phyloP scores from a whole-genome alignment of 1,284 basidiomycete species.

The Microbotryomycetes sp. region DNA sequence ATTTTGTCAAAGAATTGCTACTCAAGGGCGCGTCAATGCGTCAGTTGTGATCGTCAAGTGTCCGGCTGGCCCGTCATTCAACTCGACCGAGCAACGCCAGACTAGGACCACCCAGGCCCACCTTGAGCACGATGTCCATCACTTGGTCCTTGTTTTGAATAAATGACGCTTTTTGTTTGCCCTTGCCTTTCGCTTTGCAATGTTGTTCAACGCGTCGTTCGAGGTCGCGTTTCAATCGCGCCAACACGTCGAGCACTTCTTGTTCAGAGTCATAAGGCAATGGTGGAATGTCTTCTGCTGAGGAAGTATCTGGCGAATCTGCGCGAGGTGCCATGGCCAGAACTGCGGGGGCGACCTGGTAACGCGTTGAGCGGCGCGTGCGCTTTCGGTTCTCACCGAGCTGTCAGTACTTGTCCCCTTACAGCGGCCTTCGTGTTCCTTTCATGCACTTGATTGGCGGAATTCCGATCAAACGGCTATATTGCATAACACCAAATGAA shows the following conservation, averaged over 20 bases:
- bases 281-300: constrained; percentile 19
- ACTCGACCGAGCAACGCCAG: too few species aligned
- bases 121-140: constrained; percentile 19
- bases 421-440: neutral
- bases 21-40: neutral
- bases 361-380: neutral
- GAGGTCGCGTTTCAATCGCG: constrained; percentile 11
- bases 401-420: neutral
- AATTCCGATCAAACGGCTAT: too few species aligned
- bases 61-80: too few species aligned
- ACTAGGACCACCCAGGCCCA: neutral
- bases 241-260: constrained; percentile 17
- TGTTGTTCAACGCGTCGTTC: neutral
- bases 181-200: neutral
- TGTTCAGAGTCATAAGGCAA: constrained; percentile 20
- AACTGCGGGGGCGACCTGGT: too few species aligned
- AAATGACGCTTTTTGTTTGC: neutral
- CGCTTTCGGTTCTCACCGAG: neutral
- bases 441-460: too few species aligned
- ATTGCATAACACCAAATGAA: too few species aligned
- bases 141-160: neutral
- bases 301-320: neutral
- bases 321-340: neutral
- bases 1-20: constrained; percentile 25
- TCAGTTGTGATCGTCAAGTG: neutral